Evolutionary conservation across 176 grass and related monocot species (phyloP).

Genomic region (Phoenix roebelenii): DNA sequence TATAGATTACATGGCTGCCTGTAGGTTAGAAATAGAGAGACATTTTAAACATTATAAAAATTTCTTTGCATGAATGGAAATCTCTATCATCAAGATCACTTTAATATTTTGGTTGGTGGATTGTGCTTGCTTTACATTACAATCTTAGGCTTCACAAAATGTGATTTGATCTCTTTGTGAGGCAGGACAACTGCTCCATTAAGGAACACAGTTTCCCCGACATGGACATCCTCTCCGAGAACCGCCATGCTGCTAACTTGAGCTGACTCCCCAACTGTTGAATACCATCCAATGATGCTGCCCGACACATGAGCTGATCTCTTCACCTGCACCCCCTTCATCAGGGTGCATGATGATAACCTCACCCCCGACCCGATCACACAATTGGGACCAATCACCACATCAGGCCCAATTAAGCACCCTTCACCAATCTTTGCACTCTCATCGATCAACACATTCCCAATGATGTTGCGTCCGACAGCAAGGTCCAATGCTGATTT

Average conservation of each 20-base stretch:
- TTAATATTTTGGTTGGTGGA: no score
- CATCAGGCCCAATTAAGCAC: slow-evolving; percentile 12
- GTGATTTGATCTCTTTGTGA: slow-evolving; percentile 14
- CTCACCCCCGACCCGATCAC: slow-evolving; percentile 5
- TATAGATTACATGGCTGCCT: no score
- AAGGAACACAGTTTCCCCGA: neutral
- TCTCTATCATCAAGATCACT: no score
- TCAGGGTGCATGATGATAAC: slow-evolving; percentile 7
- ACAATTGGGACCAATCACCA: slow-evolving; percentile 9
- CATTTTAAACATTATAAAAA: no score
- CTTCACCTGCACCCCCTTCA: slow-evolving; percentile 5
- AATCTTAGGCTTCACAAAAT: slow-evolving; percentile 4
- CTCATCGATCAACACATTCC: slow-evolving; percentile 1
- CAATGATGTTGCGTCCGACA: neutral
- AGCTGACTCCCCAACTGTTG: slow-evolving; percentile 5
- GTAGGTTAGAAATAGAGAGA: no score
- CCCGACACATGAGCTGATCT: neutral
- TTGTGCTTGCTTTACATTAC: neutral
- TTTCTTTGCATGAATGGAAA: no score
- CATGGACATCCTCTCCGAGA: slow-evolving; percentile 9
- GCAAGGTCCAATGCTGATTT: neutral
- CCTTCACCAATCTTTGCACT: slow-evolving; percentile 3
- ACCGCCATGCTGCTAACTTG: neutral
- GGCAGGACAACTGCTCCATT: slow-evolving; percentile 8
- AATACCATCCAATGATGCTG: slow-evolving; percentile 17